Evolutionary conservation across 2,329 filamentous ascomycete species (phyloP), one percentile per base, ranked within the genome.

Genomic region (Epichloe baconii): DNA sequence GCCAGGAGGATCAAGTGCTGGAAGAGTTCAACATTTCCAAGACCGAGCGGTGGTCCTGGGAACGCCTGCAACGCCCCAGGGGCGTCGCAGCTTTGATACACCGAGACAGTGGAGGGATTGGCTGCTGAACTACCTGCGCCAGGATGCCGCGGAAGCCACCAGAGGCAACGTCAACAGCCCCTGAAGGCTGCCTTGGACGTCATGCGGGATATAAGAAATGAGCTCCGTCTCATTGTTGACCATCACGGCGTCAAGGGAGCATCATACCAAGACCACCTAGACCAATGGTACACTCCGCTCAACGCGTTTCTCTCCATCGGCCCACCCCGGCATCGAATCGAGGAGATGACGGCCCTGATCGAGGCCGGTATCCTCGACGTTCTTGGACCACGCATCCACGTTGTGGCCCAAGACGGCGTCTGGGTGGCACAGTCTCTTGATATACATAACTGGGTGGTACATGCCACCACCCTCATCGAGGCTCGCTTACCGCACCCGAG

Each of bases 321-420:
- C 5, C 51, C 51, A 11, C 51, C 51, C 1, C 26, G 51, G 35
- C 51, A 42, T n/a, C 51, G 51, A 5, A 43, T 52, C 3, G 51
- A 52, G 47, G 46, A 52, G 43, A 50, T 52, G 51, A 44, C 50
- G 14, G 51, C 51, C 11, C 43, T 52, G 14, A 50, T 52, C 10
- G 43, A 52, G 26, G 43, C 43, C 10, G 47, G 51, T 1, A 23
- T 52, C 10, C 36, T 52, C 17, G 51, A 52, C 4, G 44, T 52
- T 19, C 43, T 52, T 37, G 51, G 51, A 11, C 51, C 51, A 5
- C 42, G 44, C 23, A 42, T 50, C 5, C 51, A 45, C 11, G 42
- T 52, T 4, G 23, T 31, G 5, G 36, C 47, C 4, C n/a, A 31
- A 12, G 47, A 50, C 15, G 47, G 47, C 3, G 35, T 19, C 6